Base-by-base conservation (phyloP, 352 stramenopile genomes). In the Phytophthora crassamura region DNA sequence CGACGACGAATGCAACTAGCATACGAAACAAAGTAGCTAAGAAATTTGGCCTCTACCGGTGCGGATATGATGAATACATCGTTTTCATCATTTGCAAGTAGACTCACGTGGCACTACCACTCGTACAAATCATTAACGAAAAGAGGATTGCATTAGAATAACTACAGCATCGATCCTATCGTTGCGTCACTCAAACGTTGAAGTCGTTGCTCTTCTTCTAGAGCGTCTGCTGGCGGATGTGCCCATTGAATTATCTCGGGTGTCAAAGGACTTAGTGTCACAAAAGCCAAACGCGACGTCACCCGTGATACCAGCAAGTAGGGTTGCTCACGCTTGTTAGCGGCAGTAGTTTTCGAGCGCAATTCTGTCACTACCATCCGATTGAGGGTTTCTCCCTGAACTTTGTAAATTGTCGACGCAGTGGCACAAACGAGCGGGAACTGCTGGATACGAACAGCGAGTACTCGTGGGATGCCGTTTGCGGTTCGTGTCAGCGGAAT, bases 241-340 rank as follows among this genome's bases (percentile, higher is more conserved):
- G 48, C 33, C 48, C 48, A 45, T n/a, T 25, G 12, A 15, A 45
- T 14, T 7, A 55, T 45, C 6, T 55, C 48, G 5, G 10, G 16
- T 7, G 48, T 45, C 11, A 55, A 33, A 7, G 40, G 40, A 12
- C 40, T 14, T 14, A 48, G 7, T 34, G 41, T 34, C 9, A 16
- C 2, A 16, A 48, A 48, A n/a, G 41, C 20, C 7, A 22, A n/a
- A 8, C 41, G 7, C 5, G 11, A 46, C 11, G 22, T 46, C 8
- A 47, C 49, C 5, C 49, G 11, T n/a, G 49, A 57, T 8, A 46
- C 49, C 5, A 57, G 3, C 7, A 57, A 15, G 28, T 57, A 57
- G 2, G 35, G 49, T 11, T 47, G 49, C 11, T 57, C 9, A 5
- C 2, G 49, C 14, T 57, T 47, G 34, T 57, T 57, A 38, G 35